Evolutionary conservation across 1,284 basidiomycete species (phyloP).

Genomic region (Austropuccinia psidii): DNA sequence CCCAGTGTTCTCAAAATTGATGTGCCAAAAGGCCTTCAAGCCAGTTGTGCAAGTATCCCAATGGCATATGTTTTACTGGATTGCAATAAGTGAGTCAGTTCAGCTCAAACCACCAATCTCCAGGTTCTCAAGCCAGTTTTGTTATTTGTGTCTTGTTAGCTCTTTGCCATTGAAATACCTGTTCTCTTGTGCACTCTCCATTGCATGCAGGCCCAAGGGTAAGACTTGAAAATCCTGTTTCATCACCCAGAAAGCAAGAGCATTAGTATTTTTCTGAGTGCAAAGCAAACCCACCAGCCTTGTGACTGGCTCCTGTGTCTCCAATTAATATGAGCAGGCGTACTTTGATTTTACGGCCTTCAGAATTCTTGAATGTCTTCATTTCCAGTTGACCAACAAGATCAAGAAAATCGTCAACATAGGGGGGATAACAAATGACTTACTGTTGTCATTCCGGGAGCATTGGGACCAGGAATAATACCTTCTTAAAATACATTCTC

Average conservation of each 20-base stretch:
- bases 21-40: slow-evolving; percentile 11
- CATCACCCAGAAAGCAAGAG: background rate
- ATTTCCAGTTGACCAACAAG: background rate
- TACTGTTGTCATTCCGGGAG: background rate
- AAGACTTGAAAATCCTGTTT: background rate
- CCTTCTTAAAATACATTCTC: background rate
- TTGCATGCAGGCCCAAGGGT: background rate
- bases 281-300: slow-evolving; percentile 6
- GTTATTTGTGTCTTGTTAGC: background rate
- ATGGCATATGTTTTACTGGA: background rate
- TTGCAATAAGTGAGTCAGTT: slow-evolving; percentile 21
- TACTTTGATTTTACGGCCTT: background rate
- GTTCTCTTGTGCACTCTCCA: background rate
- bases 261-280: background rate
- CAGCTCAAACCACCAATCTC: slow-evolving; percentile 12
- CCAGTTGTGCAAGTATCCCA: slow-evolving; percentile 24
- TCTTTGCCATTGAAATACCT: background rate
- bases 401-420: background rate
- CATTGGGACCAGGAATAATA: slow-evolving; percentile 8
- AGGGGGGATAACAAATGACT: background rate
- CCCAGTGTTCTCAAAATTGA: slow-evolving; percentile 1
- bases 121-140: background rate
- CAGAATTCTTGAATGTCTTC: background rate
- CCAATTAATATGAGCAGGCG: background rate
- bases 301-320: background rate